Evolutionary conservation across 139 green algal species (phyloP), one percentile per base, ranked within the genome.

Genomic region (Haematococcus lacustris): DNA sequence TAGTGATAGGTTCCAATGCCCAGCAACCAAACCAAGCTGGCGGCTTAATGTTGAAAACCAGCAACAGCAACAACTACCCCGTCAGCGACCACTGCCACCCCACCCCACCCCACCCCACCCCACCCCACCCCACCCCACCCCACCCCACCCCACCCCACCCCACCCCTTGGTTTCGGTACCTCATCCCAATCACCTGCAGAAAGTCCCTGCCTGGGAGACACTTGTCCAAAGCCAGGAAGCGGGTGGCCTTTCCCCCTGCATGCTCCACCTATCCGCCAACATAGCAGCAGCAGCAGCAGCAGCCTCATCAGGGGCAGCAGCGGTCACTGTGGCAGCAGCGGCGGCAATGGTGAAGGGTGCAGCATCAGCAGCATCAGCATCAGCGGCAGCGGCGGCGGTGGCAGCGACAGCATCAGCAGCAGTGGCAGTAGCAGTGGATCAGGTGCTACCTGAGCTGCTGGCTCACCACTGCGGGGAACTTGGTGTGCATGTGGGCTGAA

Each of bases 211-310:
- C 77, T 1, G 95, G 95, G 25, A 99, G 83, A 85, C 92, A 97
- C 86, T 99, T 99, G 87, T 98, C 94, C 38, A 99, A 80, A 0
- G 95, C 90, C 50, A 99, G 81, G 76, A 99, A 99, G 1, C 83
- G 75, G 0, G 91, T 97, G n/a, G 38, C 50, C 33, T 61, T 33
- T 53, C 41, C 73, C 30, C 28, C 51, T 51, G 41, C 47, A 33
- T 70, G 38, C 4, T 51, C 38, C 64, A 51, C 64, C 61, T 70
- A 38, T 37, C 5, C 3, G 38, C 64, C 53, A 3, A 37, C 38
- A 59, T 38, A n/a, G 28, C 38, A 33, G 26, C 64, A 2, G 25
- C 35, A 62, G 35, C 70, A 37, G 21, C 38, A 68, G 6, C 57
- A 39, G 6, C 59, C 21, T 43, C 39, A 50, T 60, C 61, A n/a